phyloP scores from a whole-genome alignment of 2,329 filamentous ascomycete genomes.

The Cordyceps farinosa region DNA sequence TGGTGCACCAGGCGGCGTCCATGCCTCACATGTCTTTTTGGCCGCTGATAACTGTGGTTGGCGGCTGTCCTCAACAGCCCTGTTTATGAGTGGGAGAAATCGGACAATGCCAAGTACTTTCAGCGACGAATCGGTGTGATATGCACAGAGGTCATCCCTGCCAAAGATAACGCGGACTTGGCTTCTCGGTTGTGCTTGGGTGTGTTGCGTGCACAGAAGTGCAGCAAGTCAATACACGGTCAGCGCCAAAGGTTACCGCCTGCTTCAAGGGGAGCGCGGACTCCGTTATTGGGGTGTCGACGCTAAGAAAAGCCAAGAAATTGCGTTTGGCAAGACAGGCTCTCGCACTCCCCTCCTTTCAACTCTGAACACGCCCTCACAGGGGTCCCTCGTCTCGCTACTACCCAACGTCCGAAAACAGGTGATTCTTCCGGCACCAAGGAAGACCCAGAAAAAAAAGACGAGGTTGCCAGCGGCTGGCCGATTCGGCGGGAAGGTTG shows the following conservation, averaged over 20 bases:
- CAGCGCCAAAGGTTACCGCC: slow-evolving; percentile 10
- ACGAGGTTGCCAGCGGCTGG: neutral
- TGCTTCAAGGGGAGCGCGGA: neutral
- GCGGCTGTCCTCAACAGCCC: neutral
- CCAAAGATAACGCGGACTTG: neutral
- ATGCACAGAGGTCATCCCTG: neutral
- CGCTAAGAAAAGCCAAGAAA: neutral
- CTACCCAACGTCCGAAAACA: slow-evolving; percentile 15
- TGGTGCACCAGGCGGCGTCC: neutral
- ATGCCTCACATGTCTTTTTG: neutral
- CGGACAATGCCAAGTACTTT: neutral
- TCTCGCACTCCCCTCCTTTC: neutral
- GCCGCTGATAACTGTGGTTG: neutral
- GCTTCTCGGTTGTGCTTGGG: neutral
- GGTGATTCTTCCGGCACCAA: slow-evolving; percentile 16
- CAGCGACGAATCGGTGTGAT: neutral
- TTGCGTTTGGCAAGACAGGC: neutral
- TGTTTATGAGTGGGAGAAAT: neutral
- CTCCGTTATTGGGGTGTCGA: neutral
- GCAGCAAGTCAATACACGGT: neutral
- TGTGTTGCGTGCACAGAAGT: neutral
- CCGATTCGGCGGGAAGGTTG: neutral
- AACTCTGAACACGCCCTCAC: neutral
- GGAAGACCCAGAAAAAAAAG: neutral
- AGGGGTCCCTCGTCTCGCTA: slow-evolving; percentile 12